A percentile compares a stretch with the other conserved stretches of the same genome.
Evolutionary conservation across 2,329 filamentous ascomycete species (phyloP).

Genomic region (Endoconidiophora laricicola): DNA sequence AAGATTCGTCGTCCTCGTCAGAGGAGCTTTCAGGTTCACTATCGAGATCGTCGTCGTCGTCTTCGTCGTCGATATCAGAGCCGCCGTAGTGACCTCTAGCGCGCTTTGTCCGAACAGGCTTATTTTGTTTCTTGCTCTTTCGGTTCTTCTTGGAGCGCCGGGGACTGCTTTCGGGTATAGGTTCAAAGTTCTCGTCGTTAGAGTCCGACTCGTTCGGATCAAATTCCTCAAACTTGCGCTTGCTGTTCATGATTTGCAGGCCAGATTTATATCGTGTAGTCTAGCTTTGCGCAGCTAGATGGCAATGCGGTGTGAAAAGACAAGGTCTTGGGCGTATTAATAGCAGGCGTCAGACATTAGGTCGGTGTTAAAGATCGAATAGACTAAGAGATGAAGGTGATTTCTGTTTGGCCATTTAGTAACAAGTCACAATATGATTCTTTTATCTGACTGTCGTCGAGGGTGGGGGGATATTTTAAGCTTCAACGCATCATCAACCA

Average conservation of each 20-base stretch:
- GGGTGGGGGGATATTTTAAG: too few relatives aligned
- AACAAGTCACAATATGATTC: too few relatives aligned
- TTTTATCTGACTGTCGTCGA: neutral
- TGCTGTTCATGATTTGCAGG: constrained; percentile 29
- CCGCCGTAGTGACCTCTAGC: constrained; percentile 34
- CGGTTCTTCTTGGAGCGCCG: constrained; percentile 23
- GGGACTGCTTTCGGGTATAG: constrained; percentile 28
- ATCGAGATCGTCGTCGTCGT: constrained; percentile 38
- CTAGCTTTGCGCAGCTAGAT: constrained; percentile 12
- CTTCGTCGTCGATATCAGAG: constrained; percentile 46
- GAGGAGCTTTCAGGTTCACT: constrained; percentile 31
- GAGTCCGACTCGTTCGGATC: constrained; percentile 52
- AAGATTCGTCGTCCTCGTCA: constrained; percentile 24
- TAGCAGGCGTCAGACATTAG: constrained; percentile 4
- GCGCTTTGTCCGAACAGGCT: constrained; percentile 20
- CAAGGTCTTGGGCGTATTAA: constrained; percentile 4
- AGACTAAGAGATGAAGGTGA: neutral
- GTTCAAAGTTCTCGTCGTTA: constrained; percentile 50
- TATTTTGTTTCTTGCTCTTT: constrained; percentile 19
- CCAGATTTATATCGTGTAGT: constrained; percentile 7
- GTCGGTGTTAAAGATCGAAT: neutral
- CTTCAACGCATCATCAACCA: too few relatives aligned
- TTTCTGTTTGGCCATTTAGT: too few relatives aligned
- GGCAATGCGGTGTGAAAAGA: constrained; percentile 1
- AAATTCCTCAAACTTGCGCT: constrained; percentile 40